Evolutionary conservation across 2,329 filamentous ascomycete species (phyloP).

Genomic region (Colletotrichum spinosum): DNA sequence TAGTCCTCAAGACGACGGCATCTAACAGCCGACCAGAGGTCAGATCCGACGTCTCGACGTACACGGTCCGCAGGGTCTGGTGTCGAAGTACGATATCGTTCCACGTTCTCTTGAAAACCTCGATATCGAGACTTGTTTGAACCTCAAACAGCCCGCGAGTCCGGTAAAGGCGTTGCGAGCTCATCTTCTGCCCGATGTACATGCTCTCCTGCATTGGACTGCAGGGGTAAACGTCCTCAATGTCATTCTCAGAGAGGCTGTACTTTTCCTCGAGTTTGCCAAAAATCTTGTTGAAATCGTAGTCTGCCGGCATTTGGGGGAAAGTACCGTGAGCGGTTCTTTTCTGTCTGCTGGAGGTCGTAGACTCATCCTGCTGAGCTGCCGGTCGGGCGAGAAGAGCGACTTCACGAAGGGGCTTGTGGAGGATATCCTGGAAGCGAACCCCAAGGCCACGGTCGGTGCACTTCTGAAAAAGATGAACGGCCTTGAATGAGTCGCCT

Average conservation of each 20-base stretch:
- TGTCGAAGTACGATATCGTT: constrained; percentile 31
- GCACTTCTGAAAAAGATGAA: constrained; percentile 25
- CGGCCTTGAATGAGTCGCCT: constrained; percentile 32
- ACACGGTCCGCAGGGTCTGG: constrained; percentile 33
- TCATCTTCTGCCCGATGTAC: constrained; percentile 45
- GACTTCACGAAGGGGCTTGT: constrained; percentile 12
- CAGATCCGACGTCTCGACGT: constrained; percentile 17
- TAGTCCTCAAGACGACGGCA: constrained; percentile 28
- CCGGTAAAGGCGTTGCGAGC: constrained; percentile 44
- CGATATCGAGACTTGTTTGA: background rate
- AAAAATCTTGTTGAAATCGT: constrained; percentile 6
- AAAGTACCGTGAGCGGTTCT: background rate
- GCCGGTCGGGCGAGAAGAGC: background rate
- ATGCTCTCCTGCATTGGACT: constrained; percentile 52
- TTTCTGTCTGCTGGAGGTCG: background rate
- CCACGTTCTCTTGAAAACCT: constrained; percentile 16
- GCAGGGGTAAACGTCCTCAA: constrained; percentile 50
- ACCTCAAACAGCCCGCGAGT: constrained; percentile 25
- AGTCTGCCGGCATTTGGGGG: constrained; percentile 7
- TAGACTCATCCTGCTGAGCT: background rate
- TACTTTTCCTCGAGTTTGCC: background rate
- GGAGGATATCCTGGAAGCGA: constrained; percentile 27
- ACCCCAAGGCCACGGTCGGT: constrained; percentile 20
- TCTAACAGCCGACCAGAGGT: constrained; percentile 4
- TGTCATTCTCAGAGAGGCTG: constrained; percentile 25